Evolutionary conservation across 768 basidiomycete species (phyloP), one percentile per base, ranked within the genome.

Genomic region (Tricholomella constricta): DNA sequence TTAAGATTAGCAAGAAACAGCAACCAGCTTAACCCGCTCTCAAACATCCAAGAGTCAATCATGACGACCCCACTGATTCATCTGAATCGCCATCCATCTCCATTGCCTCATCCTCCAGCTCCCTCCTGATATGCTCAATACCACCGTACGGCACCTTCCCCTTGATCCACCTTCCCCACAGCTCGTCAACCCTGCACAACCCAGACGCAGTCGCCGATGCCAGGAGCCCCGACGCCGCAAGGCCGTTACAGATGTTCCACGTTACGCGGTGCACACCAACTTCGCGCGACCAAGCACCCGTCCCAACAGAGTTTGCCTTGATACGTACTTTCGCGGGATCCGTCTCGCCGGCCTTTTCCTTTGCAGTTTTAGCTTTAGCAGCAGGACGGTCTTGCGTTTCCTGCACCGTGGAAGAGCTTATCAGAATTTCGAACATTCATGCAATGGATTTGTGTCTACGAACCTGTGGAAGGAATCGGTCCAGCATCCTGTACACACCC

Each of bases 171-270:
- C 84, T 72, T 15, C 94, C 93, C 61, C 78, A 70, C 14, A 95
- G 63, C 62, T 84, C 82, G 60, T 99, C 95, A 9, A 98, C 78
- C 44, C 96, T 75, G 60, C 89, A 94, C 17, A 98, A 70, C 1
- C 95, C 97, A 8, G 88, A 86, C 5, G 84, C 92, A 11, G 89
- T 91, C 0, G 85, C 89, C 15, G 88, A 88, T 2, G 89, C 94
- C 19, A 95, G 69, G 57, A 93, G 60, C 17, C 71, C 78, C 45
- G 76, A 81, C 17, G 69, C 75, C 17, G 61, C 78, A 1, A 91
- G 74, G 1, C 93, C 93, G 41, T 84, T 84, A 2, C 80, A 83
- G 43, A 74, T 78, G 67, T 97, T 90, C 96, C 96, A 98, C 2
- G 72, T 75, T 0, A 89, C 88, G 2, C 87, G 82, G 48, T 91